A percentile compares a stretch with the other conserved stretches of the same genome.
phyloP scores from a whole-genome alignment of 2,329 filamentous ascomycete species.

The Fusarium zealandicum region DNA sequence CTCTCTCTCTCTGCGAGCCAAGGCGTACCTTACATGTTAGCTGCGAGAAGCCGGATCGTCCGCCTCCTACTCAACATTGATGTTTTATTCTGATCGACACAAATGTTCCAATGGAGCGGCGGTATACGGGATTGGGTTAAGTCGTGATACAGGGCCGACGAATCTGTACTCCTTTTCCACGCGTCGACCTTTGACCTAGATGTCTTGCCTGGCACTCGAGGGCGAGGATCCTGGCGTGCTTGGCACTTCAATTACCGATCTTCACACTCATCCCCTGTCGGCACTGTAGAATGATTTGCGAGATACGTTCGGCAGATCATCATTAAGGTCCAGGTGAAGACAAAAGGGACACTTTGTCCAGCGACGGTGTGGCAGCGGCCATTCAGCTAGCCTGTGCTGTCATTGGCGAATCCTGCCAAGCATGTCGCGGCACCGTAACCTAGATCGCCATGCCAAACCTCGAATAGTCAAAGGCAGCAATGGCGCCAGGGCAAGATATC shows the following conservation, averaged over 20 bases:
- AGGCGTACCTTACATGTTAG: conserved; percentile 6
- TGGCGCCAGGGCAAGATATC: neutral
- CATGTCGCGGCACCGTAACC: conserved; percentile 13
- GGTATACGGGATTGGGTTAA: neutral
- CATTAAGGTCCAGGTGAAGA: conserved; percentile 32
- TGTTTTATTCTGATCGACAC: neutral
- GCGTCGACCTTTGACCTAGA: conserved; percentile 3
- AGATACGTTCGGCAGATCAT: conserved; percentile 28
- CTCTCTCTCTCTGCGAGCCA: neutral
- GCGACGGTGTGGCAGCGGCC: conserved; percentile 18
- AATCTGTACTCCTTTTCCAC: conserved; percentile 7
- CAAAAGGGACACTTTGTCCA: conserved; percentile 20
- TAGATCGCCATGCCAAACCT: conserved; percentile 22
- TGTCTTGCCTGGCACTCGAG: neutral
- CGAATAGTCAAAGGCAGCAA: conserved; percentile 3
- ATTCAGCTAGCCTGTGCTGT: conserved; percentile 6
- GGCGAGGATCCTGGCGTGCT: neutral
- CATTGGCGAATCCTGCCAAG: conserved; percentile 28
- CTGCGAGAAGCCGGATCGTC: neutral
- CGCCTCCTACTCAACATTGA: neutral
- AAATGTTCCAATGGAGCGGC: neutral
- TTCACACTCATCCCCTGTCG: conserved; percentile 8
- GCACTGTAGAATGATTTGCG: conserved; percentile 18
- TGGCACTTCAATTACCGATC: conserved; percentile 13
- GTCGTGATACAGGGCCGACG: conserved; percentile 5